Evolutionary conservation across 331 rosid species (phyloP).

Genomic region (Malus hybrid): DNA sequence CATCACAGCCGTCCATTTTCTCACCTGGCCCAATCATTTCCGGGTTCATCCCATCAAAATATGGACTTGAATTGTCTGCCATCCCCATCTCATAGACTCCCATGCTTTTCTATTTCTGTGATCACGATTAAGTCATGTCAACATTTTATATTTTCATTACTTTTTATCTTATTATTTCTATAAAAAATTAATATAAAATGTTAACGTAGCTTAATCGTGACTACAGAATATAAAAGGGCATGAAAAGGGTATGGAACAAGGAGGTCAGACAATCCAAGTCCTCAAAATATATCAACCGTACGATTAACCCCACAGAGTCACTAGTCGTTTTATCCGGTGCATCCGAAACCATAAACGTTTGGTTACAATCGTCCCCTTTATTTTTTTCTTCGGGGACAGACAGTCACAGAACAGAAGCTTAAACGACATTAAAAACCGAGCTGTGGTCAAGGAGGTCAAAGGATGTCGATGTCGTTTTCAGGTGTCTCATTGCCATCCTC

Average conservation of each 20-base stretch:
- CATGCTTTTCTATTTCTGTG: no score
- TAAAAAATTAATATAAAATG: no score
- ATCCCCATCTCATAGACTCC: no score
- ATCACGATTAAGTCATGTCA: no score
- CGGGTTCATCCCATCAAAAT: not conserved
- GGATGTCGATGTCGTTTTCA: constrained; percentile 33
- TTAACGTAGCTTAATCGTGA: no score
- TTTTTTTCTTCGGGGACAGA: no score
- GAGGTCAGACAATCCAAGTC: no score
- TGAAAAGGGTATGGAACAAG: no score
- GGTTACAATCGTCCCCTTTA: not conserved
- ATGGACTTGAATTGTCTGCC: no score
- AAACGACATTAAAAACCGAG: not conserved
- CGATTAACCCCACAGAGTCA: not conserved
- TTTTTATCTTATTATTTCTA: no score
- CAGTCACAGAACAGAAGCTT: not conserved
- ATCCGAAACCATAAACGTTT: not conserved
- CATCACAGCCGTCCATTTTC: not conserved
- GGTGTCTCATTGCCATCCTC: constrained; percentile 23
- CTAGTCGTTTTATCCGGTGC: not conserved
- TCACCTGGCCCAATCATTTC: not conserved
- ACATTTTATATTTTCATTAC: no score
- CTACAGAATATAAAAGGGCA: no score
- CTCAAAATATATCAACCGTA: not conserved
- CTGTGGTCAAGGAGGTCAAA: not conserved